These are phyloP conservation scores for Calonectria hawksworthii DNA, from an alignment of 2,329 filamentous ascomycete genomes.

Conservation along the genomic window DNA sequence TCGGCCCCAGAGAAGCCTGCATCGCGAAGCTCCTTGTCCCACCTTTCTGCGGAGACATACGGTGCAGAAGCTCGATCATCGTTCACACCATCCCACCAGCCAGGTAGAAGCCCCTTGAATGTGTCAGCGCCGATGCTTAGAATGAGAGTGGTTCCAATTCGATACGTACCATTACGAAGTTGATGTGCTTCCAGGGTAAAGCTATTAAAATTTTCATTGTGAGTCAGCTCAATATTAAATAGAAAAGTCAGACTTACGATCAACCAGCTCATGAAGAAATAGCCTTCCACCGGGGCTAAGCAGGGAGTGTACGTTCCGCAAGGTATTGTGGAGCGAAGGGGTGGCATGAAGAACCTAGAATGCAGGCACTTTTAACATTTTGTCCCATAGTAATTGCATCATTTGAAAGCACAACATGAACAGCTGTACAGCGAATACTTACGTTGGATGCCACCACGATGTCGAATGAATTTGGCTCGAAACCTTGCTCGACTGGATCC, in stretches of 20 bases:
- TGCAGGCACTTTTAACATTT: not conserved
- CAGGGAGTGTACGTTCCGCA: conserved; percentile 31
- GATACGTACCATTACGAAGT: conserved; percentile 45
- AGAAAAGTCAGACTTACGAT: not conserved
- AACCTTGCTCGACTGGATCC: conserved; percentile 33
- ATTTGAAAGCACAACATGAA: not conserved
- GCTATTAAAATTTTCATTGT: not conserved
- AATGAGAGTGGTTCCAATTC: not conserved
- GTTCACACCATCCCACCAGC: conserved; percentile 52
- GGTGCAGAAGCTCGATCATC: conserved; percentile 45
- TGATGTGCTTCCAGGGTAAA: conserved; percentile 29
- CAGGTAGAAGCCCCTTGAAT: conserved; percentile 20
- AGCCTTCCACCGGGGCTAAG: conserved; percentile 48
- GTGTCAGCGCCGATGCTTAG: not conserved
- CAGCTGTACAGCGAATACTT: not conserved
- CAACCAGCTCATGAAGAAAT: conserved; percentile 43
- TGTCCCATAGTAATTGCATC: too few relatives aligned
- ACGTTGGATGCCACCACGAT: conserved; percentile 44
- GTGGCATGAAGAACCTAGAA: conserved; percentile 47
- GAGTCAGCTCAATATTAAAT: not conserved
- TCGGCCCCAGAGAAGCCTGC: conserved; percentile 39
- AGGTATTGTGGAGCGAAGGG: conserved; percentile 39
- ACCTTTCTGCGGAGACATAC: conserved; percentile 39
- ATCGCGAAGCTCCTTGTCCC: conserved; percentile 44
- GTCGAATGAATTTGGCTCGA: conserved; percentile 37